phyloP scores from a whole-genome alignment of 179 eudicot genomes.

The Beta lomatogona region DNA sequence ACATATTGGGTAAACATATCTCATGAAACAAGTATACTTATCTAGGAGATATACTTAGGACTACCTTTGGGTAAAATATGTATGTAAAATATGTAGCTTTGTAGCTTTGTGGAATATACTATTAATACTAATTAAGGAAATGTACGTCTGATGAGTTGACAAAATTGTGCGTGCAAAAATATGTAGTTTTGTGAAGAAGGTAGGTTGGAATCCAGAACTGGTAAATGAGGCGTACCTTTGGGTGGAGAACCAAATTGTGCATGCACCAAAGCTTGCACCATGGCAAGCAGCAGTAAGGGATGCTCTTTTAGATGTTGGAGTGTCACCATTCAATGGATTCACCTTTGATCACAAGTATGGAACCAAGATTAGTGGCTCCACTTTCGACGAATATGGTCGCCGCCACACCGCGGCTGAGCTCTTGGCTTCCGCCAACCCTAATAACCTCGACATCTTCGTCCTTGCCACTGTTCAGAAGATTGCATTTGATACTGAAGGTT shows the following conservation, averaged over 20 bases:
- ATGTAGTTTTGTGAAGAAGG: constrained; percentile 58
- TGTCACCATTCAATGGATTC: constrained; percentile 81
- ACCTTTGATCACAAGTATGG: constrained; percentile 89
- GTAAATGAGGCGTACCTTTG: constrained; percentile 88
- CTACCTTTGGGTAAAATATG: no score
- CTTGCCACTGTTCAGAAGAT: constrained; percentile 81
- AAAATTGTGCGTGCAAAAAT: no score
- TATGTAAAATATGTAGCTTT: no score
- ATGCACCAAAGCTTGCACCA: constrained; percentile 54
- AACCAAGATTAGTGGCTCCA: constrained; percentile 94
- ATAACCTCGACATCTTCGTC: constrained; percentile 61
- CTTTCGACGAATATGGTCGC: constrained; percentile 63
- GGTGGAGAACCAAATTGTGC: constrained; percentile 82
- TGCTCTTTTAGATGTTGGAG: constrained; percentile 69
- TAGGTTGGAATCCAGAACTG: constrained; percentile 76
- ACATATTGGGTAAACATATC: no score
- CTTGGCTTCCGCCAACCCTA: constrained; percentile 62
- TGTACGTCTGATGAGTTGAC: no score
- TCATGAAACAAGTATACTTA: no score
- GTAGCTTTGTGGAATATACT: no score
- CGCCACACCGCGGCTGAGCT: constrained; percentile 94
- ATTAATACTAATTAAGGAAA: no score
- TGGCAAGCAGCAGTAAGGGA: constrained; percentile 82
- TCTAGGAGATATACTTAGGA: no score
- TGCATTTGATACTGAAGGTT: constrained; percentile 62